These are phyloP conservation scores for Dujonia santamariae DNA, from an alignment of 1,139 yeast species.

Conservation along the genomic window DNA sequence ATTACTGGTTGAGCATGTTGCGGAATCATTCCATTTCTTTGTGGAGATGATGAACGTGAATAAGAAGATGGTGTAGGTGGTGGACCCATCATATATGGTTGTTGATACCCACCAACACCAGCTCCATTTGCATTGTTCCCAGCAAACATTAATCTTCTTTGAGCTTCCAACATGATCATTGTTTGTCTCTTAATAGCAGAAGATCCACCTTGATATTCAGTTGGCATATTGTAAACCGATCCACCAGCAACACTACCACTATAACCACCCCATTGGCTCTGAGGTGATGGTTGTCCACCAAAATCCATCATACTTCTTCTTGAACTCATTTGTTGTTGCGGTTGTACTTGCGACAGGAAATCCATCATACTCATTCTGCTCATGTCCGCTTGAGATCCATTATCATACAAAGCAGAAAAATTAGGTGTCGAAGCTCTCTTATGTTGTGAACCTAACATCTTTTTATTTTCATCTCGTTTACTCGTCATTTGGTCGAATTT, in stretches of 20 bases:
- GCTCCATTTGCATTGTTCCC: too few relatives aligned
- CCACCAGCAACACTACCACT: too few relatives aligned
- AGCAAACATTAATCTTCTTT: slow-evolving; percentile 18
- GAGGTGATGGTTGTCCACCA: not conserved
- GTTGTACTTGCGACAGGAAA: too few relatives aligned
- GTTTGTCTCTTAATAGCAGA: slow-evolving; percentile 18
- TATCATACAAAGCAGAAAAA: slow-evolving; percentile 1
- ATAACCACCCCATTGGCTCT: slow-evolving; percentile 1
- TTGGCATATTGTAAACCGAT: not conserved
- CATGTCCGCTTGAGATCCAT: too few relatives aligned
- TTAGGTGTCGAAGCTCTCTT: slow-evolving; percentile 5
- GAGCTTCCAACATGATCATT: slow-evolving; percentile 17
- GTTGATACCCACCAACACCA: slow-evolving; percentile 5
- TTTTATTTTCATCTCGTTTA: not conserved
- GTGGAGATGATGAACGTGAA: slow-evolving; percentile 7
- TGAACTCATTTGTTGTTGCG: too few relatives aligned
- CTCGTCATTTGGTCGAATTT: slow-evolving; percentile 3
- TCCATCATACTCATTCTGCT: not conserved
- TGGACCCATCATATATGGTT: slow-evolving; percentile 8
- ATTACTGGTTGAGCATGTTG: slow-evolving; percentile 3
- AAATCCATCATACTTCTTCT: slow-evolving; percentile 5
- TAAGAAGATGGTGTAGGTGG: slow-evolving; percentile 4
- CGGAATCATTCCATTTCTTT: slow-evolving; percentile 15
- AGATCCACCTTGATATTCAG: slow-evolving; percentile 6
- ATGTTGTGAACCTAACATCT: slow-evolving; percentile 1